A percentile compares a stretch with the other conserved stretches of the same genome.
Conservation (phyloP, 352 stramenopile genomes). For the Phytophthora quininea region DNA sequence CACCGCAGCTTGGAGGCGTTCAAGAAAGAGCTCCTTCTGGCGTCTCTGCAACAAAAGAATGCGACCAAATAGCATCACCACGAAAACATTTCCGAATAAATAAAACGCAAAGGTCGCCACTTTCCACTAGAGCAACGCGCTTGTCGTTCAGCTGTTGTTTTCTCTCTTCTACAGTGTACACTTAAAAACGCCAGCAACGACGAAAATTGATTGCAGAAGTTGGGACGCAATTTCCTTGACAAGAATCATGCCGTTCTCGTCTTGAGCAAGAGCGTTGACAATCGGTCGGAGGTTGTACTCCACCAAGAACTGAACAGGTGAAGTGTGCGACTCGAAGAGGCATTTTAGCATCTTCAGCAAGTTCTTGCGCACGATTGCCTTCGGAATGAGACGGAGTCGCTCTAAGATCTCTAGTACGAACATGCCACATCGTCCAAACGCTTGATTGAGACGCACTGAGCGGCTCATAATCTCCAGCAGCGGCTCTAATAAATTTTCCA, state of each 20-base stretch:
- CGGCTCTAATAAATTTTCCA: constrained; percentile 84
- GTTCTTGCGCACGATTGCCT: constrained; percentile 91
- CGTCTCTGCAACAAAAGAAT: constrained; percentile 45
- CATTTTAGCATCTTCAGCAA: constrained; percentile 93
- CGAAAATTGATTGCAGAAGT: constrained; percentile 80
- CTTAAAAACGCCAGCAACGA: constrained; percentile 69
- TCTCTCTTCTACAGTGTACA: neutral
- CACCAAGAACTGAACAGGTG: constrained; percentile 85
- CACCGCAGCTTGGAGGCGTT: constrained; percentile 71
- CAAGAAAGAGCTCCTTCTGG: constrained; percentile 68
- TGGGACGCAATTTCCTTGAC: constrained; percentile 90
- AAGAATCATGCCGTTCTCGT: constrained; percentile 90
- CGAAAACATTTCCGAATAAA: constrained; percentile 37
- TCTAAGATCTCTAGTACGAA: constrained; percentile 89
- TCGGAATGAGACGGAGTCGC: constrained; percentile 77
- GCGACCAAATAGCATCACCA: constrained; percentile 23
- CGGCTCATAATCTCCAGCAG: constrained; percentile 81
- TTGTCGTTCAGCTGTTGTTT: constrained; percentile 12
- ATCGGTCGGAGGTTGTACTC: constrained; percentile 89
- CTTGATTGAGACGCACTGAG: constrained; percentile 81
- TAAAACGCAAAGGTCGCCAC: constrained; percentile 30
- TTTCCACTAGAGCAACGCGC: constrained; percentile 23
- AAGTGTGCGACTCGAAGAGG: constrained; percentile 88
- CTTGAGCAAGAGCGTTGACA: constrained; percentile 80
- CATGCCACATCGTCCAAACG: constrained; percentile 81